Evolutionary conservation across 2,329 filamentous ascomycete genomes (phyloP), one percentile per base, ranked within the genome.

Genomic region (Claviceps purpurea): DNA sequence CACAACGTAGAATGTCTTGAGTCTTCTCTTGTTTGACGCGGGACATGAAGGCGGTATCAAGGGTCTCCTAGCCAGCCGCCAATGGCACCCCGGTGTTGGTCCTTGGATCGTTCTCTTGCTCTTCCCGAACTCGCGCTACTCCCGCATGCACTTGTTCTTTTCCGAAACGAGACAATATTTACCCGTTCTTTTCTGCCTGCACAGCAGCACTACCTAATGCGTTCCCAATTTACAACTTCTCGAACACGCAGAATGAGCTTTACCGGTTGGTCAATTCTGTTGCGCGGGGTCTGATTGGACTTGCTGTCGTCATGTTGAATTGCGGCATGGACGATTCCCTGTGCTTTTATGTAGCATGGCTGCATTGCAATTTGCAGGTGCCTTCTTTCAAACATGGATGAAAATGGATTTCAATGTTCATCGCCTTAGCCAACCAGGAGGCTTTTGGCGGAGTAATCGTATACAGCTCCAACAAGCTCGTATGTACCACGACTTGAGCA

Each of bases 271-370:
- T 24, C 30, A 49, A 53, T 34, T 34, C 45, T 48, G 34, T 50
- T 48, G 54, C 45, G 51, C 52, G 39, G 57, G 56, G 66, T 52
- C 41, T 58, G 56, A 66, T 66, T 66, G 63, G 63, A 51, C 56
- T 34, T 11, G 30, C 30, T 42, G 41, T 22, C 39, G 52, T 52
- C 50, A 11, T 48, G 48, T 50, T 59, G 47, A 11, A 51, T 53
- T 52, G 56, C 61, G 58, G 60, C 61, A 65, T 65, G 62, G 60
- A 62, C 50, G 59, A 54, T 56, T 53, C 54, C 30, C 55, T 58
- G 56, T 62, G 62, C 64, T 65, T 34, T 65, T 51, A 50, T 34
- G 41, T 37, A 49, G 52, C 45, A 51, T 41, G 37, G 49, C 39
- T 51, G 49, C n/a, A n/a, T 41, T 18, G 18, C 18, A 18, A 18